These are phyloP conservation scores for Xerocomus amazonicus DNA, from an alignment of 1,284 basidiomycete species.

Conservation along the genomic window DNA sequence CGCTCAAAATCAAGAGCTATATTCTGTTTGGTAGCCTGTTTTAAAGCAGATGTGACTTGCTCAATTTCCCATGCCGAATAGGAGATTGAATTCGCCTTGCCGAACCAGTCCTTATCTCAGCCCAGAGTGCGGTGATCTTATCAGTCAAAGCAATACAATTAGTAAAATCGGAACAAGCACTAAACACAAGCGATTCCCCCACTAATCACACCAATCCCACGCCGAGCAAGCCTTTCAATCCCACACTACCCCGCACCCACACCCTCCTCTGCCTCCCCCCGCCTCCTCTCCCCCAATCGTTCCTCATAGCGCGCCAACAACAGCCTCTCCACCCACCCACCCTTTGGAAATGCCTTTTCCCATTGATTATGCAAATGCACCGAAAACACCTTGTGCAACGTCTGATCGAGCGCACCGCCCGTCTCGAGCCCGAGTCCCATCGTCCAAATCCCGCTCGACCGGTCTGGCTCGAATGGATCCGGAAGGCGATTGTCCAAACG, in stretches of 20 bases:
- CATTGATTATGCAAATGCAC: conserved; percentile 94
- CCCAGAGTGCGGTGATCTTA: too few relatives aligned
- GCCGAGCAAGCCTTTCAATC: too few relatives aligned
- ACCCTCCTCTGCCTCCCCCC: not conserved
- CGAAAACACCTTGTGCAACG: conserved; percentile 71
- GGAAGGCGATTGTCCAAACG: conserved; percentile 88
- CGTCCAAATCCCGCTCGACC: conserved; percentile 48
- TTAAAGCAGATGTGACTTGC: too few relatives aligned
- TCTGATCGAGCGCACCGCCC: conserved; percentile 63
- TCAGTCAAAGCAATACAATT: too few relatives aligned
- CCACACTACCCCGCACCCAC: not conserved
- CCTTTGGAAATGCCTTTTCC: conserved; percentile 75
- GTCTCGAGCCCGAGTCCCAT: conserved; percentile 56
- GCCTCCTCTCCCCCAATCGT: conserved; percentile 25
- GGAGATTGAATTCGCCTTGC: too few relatives aligned
- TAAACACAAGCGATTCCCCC: too few relatives aligned
- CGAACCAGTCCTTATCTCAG: too few relatives aligned
- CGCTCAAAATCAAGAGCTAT: too few relatives aligned
- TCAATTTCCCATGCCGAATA: too few relatives aligned
- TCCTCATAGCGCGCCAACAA: conserved; percentile 63
- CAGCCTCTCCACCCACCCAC: conserved; percentile 79
- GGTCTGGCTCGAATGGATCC: conserved; percentile 66
- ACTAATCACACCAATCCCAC: too few relatives aligned
- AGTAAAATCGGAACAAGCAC: too few relatives aligned
- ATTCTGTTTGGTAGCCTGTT: too few relatives aligned